Percentiles rank a stretch among this genome's conserved stretches.
Conservation (phyloP, 805 yeast genomes). For the Starmerella bombi region DNA sequence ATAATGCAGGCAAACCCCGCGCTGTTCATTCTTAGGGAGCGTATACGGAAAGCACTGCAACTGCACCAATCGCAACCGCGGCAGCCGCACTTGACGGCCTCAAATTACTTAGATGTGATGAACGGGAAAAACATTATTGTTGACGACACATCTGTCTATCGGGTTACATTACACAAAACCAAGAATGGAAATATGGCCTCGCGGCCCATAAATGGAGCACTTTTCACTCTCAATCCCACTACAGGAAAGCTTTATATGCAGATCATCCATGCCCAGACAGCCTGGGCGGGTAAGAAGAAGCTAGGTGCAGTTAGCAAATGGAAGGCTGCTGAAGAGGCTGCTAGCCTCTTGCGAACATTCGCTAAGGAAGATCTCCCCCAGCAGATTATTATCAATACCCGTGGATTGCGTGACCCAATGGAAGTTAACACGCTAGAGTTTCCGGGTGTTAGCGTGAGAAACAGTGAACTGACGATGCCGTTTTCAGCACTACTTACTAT, state of each 20-base stretch:
- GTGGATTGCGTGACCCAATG: conserved; percentile 83
- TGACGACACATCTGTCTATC: conserved; percentile 88
- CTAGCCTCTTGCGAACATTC: conserved; percentile 74
- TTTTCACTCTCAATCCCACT: conserved; percentile 78
- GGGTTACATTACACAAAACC: conserved; percentile 84
- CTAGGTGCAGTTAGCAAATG: conserved; percentile 88
- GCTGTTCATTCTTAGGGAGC: conserved; percentile 74
- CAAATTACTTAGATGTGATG: conserved; percentile 81
- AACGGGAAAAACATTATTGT: conserved; percentile 64
- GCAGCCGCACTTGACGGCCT: conserved; percentile 78
- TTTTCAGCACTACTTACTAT: conserved; percentile 75
- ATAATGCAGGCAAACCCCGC: conserved; percentile 95
- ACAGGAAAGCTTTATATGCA: conserved; percentile 83
- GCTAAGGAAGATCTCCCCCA: conserved; percentile 93
- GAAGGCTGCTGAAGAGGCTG: conserved; percentile 97
- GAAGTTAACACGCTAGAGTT: conserved; percentile 96
- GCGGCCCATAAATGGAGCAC: conserved; percentile 85
- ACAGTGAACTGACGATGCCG: conserved; percentile 80
- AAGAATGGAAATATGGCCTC: conserved; percentile 87
- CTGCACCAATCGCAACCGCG: conserved; percentile 87
- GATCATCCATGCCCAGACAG: conserved; percentile 77
- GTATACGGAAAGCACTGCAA: conserved; percentile 87
- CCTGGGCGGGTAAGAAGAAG: conserved; percentile 92
- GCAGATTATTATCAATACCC: conserved; percentile 78
- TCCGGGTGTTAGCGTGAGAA: conserved; percentile 79